Percentiles rank a stretch among this genome's conserved stretches.
These are phyloP conservation scores for Bondarzewia mesenterica DNA, from an alignment of 1,284 basidiomycete species.

Conservation along the genomic window DNA sequence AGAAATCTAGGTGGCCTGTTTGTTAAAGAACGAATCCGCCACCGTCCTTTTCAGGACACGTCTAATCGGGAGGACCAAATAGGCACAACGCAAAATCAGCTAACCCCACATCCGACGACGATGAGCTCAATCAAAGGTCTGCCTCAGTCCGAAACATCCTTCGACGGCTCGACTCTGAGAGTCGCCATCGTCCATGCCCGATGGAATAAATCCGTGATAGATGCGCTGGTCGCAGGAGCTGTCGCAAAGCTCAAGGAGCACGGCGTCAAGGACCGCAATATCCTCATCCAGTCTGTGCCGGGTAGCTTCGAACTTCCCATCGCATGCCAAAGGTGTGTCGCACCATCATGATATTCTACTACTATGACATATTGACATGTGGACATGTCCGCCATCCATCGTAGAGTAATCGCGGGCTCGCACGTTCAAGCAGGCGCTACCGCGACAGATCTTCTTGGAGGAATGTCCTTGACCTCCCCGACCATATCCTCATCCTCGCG, in stretches of 20 bases:
- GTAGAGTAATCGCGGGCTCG: conserved; percentile 77
- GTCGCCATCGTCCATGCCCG: conserved; percentile 88
- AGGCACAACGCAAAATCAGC: conserved; percentile 2
- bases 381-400: background rate
- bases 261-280: conserved; percentile 87
- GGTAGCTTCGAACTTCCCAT: conserved; percentile 93
- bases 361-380: background rate
- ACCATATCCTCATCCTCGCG: conserved; percentile 33
- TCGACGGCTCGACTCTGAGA: conserved; percentile 75
- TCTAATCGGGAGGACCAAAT: conserved; percentile 6
- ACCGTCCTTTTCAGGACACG: conserved; percentile 4
- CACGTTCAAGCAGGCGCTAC: conserved; percentile 70
- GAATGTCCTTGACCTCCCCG: conserved; percentile 21
- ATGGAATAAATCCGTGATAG: conserved; percentile 88
- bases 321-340: conserved; percentile 66
- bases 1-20: too few relatives aligned
- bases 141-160: conserved; percentile 46
- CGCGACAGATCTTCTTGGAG: conserved; percentile 67
- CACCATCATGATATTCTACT: background rate
- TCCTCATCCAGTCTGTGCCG: conserved; percentile 87
- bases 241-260: conserved; percentile 70
- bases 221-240: conserved; percentile 74
- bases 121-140: conserved; percentile 68
- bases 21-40: background rate
- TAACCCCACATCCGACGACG: conserved; percentile 1